Percentiles rank a stretch among this genome's conserved stretches.
These are phyloP conservation scores for Metschnikowia peoriensis DNA, from an alignment of 805 yeast species.

Conservation along the genomic window DNA sequence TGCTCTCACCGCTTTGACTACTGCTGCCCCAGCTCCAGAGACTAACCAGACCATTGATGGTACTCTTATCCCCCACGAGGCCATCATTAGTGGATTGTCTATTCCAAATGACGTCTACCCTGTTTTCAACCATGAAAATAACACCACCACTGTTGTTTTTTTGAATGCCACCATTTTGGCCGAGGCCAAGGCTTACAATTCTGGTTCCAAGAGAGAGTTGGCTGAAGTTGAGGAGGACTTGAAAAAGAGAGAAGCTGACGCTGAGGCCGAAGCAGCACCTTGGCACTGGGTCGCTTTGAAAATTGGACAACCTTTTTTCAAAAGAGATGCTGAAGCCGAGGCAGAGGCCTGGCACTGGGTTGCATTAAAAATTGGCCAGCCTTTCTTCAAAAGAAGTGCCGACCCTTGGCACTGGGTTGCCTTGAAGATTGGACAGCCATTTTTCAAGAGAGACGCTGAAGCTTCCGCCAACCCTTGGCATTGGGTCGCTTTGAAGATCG, in stretches of 20 bases:
- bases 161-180: slow-evolving; percentile 19
- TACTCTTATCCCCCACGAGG: slow-evolving; percentile 14
- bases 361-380: slow-evolving; percentile 12
- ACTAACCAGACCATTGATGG: slow-evolving; percentile 2
- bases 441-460: neutral
- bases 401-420: neutral
- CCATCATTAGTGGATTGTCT: slow-evolving; percentile 13
- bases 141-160: slow-evolving; percentile 12
- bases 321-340: slow-evolving; percentile 12
- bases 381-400: slow-evolving; percentile 11
- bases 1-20: slow-evolving; percentile 12
- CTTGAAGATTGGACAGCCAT: neutral
- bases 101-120: slow-evolving; percentile 15
- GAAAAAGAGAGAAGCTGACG: slow-evolving; percentile 18
- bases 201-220: slow-evolving; percentile 6
- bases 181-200: slow-evolving; percentile 12
- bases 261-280: slow-evolving; percentile 9
- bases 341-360: slow-evolving; percentile 12
- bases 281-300: slow-evolving; percentile 13
- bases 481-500: neutral
- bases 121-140: slow-evolving; percentile 11
- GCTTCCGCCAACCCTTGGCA: neutral
- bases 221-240: slow-evolving; percentile 6
- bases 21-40: slow-evolving; percentile 15
- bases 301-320: slow-evolving; percentile 11